Conservation (phyloP, 768 basidiomycete species). For the Gautieria morchelliformis region DNA sequence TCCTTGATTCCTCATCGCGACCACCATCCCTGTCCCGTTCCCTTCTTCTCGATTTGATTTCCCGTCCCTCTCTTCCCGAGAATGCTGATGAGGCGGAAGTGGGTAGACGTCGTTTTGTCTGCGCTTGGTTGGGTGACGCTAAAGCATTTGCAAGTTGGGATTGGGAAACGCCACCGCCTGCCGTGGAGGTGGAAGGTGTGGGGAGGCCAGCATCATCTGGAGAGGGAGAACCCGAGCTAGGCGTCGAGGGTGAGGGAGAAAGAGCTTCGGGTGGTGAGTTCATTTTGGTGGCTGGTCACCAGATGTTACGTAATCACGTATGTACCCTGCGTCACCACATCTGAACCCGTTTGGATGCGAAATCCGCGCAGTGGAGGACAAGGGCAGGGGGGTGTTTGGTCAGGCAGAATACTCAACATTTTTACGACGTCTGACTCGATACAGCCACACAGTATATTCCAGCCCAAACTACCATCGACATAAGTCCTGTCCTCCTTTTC, state of each 20-base stretch:
- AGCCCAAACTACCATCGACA: constrained; percentile 61
- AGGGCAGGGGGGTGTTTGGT: constrained; percentile 64
- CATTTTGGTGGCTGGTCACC: neutral
- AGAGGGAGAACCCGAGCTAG: constrained; percentile 6
- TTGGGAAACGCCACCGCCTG: neutral
- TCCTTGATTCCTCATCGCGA: neutral
- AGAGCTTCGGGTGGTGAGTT: constrained; percentile 10
- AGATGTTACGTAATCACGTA: neutral
- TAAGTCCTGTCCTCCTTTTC: constrained; percentile 79
- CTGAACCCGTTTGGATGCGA: constrained; percentile 6
- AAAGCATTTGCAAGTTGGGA: neutral
- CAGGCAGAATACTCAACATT: constrained; percentile 7
- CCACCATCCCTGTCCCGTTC: neutral
- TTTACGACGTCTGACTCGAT: neutral
- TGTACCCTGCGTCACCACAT: neutral
- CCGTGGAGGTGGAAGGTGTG: neutral
- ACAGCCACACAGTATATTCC: constrained; percentile 47
- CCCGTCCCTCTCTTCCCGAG: constrained; percentile 1
- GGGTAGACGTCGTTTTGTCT: constrained; percentile 7
- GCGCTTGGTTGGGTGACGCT: constrained; percentile 1
- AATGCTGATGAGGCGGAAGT: neutral
- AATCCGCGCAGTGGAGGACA: constrained; percentile 21
- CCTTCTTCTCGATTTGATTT: constrained; percentile 5
- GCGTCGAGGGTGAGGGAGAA: constrained; percentile 8
- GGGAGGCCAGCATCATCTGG: neutral